phyloP scores from a whole-genome alignment of 192 early-diverging fungal species.

The Kickxella alabastrina region DNA sequence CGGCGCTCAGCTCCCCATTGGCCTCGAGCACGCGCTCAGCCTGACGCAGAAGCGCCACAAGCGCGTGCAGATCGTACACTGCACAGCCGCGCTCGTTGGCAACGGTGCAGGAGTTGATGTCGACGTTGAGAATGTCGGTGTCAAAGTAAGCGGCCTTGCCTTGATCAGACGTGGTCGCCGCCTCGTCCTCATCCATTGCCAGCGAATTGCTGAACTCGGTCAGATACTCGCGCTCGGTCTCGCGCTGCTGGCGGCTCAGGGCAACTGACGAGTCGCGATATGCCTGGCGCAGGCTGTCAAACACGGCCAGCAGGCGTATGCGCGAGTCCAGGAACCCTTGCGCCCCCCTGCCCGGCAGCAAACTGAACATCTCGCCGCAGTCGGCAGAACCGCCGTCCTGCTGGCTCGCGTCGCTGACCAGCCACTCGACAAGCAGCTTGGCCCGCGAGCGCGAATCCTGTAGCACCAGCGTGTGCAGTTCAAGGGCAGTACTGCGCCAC shows the following conservation, averaged over 20 bases:
- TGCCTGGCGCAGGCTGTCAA: conserved; percentile 41
- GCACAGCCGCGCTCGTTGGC: conserved; percentile 56
- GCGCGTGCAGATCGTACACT: conserved; percentile 67
- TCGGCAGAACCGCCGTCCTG: conserved; percentile 3
- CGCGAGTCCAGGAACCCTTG: conserved; percentile 39
- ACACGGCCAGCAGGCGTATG: conserved; percentile 41
- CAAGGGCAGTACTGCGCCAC: conserved; percentile 79
- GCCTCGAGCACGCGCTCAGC: conserved; percentile 48
- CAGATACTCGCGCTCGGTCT: conserved; percentile 23
- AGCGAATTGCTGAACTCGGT: neutral
- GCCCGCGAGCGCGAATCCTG: conserved; percentile 45
- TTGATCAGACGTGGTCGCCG: conserved; percentile 38
- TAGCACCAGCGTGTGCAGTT: conserved; percentile 69
- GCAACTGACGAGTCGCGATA: conserved; percentile 26
- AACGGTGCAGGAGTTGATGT: conserved; percentile 51
- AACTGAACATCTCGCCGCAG: conserved; percentile 17
- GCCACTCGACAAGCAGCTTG: conserved; percentile 45
- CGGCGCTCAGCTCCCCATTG: conserved; percentile 42
- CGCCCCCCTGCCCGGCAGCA: conserved; percentile 10
- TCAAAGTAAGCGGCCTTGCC: conserved; percentile 62
- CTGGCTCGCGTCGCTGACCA: conserved; percentile 35
- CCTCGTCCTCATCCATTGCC: conserved; percentile 28
- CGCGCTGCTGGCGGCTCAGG: conserved; percentile 20
- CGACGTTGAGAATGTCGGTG: conserved; percentile 60
- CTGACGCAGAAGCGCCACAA: conserved; percentile 57